Evolutionary conservation across 1,284 basidiomycete genomes (phyloP).

Genomic region (Irpex sp.): DNA sequence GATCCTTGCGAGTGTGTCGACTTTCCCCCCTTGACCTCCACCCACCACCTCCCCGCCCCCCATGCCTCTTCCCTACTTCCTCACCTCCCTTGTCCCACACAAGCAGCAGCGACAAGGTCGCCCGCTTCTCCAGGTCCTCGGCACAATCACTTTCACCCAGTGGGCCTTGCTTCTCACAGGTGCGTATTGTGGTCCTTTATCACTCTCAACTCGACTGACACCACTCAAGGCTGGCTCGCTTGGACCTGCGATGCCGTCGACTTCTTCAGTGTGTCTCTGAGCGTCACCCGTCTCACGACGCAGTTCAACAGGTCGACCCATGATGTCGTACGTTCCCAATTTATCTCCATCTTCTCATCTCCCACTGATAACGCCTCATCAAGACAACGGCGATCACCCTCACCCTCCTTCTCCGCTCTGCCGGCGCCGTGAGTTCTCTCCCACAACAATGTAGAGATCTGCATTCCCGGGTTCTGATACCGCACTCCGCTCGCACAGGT

Average conservation of each 20-base stretch:
- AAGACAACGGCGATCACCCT: conserved; percentile 87
- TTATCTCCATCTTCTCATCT: not conserved
- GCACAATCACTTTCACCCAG: conserved; percentile 39
- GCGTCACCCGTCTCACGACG: conserved; percentile 49
- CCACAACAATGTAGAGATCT: not conserved
- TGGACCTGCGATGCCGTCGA: conserved; percentile 82
- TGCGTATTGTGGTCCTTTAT: conserved; percentile 14
- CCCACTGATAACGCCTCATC: not conserved
- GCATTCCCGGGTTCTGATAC: not conserved
- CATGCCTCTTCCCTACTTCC: conserved; percentile 28
- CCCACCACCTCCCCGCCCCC: not conserved
- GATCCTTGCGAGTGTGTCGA: not conserved
- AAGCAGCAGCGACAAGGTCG: conserved; percentile 35
- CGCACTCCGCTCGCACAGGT: conserved; percentile 32
- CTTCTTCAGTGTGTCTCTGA: conserved; percentile 84
- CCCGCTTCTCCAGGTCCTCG: conserved; percentile 34
- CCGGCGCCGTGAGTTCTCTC: conserved; percentile 62
- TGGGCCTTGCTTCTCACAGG: conserved; percentile 47
- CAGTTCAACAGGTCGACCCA: conserved; percentile 48
- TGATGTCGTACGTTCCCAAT: conserved; percentile 45
- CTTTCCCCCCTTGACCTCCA: not conserved
- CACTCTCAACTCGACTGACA: not conserved
- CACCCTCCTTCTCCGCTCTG: conserved; percentile 86
- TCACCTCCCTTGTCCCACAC: conserved; percentile 29
- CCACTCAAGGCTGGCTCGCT: conserved; percentile 53